Evolutionary conservation across 2,329 filamentous ascomycete genomes (phyloP).

Genomic region (Epichloe amarillans): DNA sequence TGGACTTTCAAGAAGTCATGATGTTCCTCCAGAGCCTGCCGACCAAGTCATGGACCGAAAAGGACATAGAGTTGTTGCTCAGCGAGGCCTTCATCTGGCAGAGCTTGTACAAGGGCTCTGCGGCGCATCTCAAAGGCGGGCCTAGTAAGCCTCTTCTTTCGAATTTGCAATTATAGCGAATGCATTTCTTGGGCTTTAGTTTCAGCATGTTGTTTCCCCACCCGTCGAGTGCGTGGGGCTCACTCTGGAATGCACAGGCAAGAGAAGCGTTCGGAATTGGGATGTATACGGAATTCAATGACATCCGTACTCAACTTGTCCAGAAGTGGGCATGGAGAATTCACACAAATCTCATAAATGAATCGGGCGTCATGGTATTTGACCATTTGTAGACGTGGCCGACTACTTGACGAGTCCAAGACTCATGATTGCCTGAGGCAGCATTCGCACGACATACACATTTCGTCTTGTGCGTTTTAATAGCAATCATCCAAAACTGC

Average conservation of each 20-base stretch:
- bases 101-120: constrained; percentile 86
- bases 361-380: too few relatives aligned
- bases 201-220: background rate
- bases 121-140: constrained; percentile 64
- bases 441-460: too few relatives aligned
- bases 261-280: background rate
- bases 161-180: constrained; percentile 22
- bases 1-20: constrained; percentile 98
- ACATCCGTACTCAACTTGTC: too few relatives aligned
- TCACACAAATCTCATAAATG: too few relatives aligned
- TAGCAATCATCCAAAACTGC: background rate
- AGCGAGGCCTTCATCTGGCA: constrained; percentile 99
- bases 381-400: too few relatives aligned
- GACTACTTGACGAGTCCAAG: too few relatives aligned
- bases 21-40: constrained; percentile 96
- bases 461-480: too few relatives aligned
- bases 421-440: too few relatives aligned
- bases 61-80: constrained; percentile 89
- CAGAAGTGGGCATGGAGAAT: too few relatives aligned
- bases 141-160: constrained; percentile 22
- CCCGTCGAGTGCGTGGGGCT: background rate
- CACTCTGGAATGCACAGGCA: background rate
- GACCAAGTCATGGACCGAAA: constrained; percentile 89
- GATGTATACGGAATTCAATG: background rate
- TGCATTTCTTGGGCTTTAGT: too few relatives aligned